Evolutionary conservation across 2,329 filamentous ascomycete genomes (phyloP).

Genomic region (Colletotrichum sp.): DNA sequence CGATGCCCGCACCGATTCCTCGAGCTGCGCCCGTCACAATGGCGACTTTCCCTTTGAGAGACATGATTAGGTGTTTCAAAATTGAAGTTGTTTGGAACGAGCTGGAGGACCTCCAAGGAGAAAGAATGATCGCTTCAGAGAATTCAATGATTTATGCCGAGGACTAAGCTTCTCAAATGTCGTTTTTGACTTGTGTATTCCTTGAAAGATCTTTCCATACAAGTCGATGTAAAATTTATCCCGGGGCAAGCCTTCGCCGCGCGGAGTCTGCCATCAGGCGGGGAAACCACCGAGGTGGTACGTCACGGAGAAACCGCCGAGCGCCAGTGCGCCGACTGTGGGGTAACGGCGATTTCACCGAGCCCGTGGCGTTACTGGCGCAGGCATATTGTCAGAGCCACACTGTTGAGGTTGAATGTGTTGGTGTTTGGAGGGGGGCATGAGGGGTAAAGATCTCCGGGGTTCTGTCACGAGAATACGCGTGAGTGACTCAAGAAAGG

Average conservation of each 20-base stretch:
- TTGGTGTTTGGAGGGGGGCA: background rate
- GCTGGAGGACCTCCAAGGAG: background rate
- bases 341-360: background rate
- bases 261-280: background rate
- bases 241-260: background rate
- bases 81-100: background rate
- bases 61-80: background rate
- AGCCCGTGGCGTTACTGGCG: background rate
- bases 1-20: conserved; percentile 64
- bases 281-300: background rate
- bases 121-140: background rate
- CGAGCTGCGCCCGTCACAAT: conserved; percentile 11
- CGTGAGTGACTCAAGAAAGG: background rate
- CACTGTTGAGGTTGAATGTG: background rate
- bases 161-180: background rate
- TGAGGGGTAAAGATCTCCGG: conserved; percentile 4
- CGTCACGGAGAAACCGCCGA: background rate
- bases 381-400: background rate
- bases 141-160: background rate
- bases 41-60: background rate
- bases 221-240: background rate
- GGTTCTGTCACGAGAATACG: background rate
- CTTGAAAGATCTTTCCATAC: background rate
- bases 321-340: background rate
- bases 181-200: background rate